Evolutionary conservation across 2,329 filamentous ascomycete species (phyloP), one percentile per base, ranked within the genome.

Genomic region (Hyphodiscus sp.): DNA sequence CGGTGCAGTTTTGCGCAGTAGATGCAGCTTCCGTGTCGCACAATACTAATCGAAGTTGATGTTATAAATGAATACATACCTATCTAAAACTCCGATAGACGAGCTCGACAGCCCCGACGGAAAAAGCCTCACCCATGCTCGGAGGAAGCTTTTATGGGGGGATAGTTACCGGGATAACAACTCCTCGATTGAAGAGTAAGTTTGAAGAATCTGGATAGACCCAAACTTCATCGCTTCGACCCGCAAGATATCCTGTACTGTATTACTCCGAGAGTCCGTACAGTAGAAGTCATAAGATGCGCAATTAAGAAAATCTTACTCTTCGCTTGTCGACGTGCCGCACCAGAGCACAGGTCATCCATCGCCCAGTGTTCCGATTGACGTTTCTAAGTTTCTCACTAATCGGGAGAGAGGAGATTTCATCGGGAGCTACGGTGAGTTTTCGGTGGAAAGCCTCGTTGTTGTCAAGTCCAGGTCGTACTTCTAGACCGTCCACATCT

Each of bases 221-320:
- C 20, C 45, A 3, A 38, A 38, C 33, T 6, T 38, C 33, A 38
- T n/a, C 33, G 33, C 16, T 41, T 42, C 48, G 19, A 26, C 26
- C 20, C 33, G 41, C 38, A 20, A 45, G 16, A 29, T n/a, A n/a
- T n/a, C n/a, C n/a, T n/a, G n/a, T n/a, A n/a, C n/a, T n/a, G n/a
- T 33, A 33, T 33, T 33, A 8, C 29, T 13, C 29, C 29, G 13
- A 13, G 13, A 33, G 29, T 7, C 29, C 29, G 29, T 13, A n/a
- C n/a, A n/a, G n/a, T n/a, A 49, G 15, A 20, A 26, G 26, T 20
- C 20, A 41, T 46, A 52, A 47, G 52, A 54, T 41, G 48, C 50
- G 52, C 52, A 45, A 29, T 47, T 51, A 51, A 51, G 52, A 51
- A 49, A 51, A 54, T 54, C 43, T 44, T 42, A 30, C 41, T 41